Evolutionary conservation across 2,329 filamentous ascomycete species (phyloP).

Genomic region (Periconia sp.): DNA sequence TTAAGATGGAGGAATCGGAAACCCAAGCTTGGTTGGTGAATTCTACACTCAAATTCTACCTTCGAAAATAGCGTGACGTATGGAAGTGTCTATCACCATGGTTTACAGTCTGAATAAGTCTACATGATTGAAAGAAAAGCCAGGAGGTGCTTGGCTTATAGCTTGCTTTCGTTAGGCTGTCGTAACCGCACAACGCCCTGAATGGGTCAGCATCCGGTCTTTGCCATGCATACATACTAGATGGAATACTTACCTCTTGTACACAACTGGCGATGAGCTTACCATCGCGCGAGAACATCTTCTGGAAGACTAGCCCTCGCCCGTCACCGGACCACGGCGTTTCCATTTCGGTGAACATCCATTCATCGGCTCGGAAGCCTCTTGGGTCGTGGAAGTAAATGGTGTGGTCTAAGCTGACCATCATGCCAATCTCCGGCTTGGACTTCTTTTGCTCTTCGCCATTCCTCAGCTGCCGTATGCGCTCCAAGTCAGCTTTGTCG

Average conservation of each 20-base stretch:
- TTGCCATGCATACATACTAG: background rate
- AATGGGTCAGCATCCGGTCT: background rate
- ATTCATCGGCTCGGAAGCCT: slow-evolving; percentile 63
- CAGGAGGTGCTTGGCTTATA: too few species aligned
- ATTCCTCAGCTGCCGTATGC: slow-evolving; percentile 41
- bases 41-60: too few species aligned
- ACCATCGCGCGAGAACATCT: slow-evolving; percentile 74
- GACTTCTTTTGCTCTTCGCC: slow-evolving; percentile 56
- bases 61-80: too few species aligned
- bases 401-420: slow-evolving; percentile 78
- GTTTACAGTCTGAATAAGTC: too few species aligned
- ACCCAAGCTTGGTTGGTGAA: too few species aligned
- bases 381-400: slow-evolving; percentile 62
- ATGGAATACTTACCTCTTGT: slow-evolving; percentile 66
- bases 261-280: slow-evolving; percentile 78
- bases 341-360: slow-evolving; percentile 82
- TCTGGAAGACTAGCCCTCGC: slow-evolving; percentile 75
- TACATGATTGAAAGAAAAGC: too few species aligned
- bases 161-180: slow-evolving; percentile 20
- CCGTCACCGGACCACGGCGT: slow-evolving; percentile 82
- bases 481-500: slow-evolving; percentile 59
- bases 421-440: slow-evolving; percentile 75
- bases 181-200: slow-evolving; percentile 23
- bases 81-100: too few species aligned
- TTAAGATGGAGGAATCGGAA: too few species aligned